These are phyloP conservation scores for Solanum boliviense DNA, from an alignment of 257 asterid species.

Conservation along the genomic window DNA sequence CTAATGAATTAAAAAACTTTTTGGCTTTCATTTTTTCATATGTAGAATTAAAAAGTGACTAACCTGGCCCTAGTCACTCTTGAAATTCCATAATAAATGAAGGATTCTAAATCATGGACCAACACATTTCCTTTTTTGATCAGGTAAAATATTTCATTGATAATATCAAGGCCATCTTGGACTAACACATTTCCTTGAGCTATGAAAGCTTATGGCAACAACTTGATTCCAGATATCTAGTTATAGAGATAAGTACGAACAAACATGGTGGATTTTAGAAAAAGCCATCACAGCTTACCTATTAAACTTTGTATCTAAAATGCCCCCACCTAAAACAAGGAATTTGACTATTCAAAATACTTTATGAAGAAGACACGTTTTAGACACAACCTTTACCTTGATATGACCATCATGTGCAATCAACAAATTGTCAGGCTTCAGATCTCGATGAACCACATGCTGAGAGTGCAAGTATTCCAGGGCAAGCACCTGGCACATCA, in stretches of 20 bases:
- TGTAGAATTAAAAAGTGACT: background rate
- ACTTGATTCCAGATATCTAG: background rate
- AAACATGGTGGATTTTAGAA: background rate
- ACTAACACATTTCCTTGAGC: background rate
- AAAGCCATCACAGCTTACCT: background rate
- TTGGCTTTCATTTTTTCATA: background rate
- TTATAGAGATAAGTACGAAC: background rate
- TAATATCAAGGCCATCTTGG: background rate
- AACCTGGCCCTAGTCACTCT: background rate
- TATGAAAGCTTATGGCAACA: background rate
- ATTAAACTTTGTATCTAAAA: background rate
- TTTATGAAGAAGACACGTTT: background rate
- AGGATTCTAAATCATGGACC: background rate
- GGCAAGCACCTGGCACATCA: conserved; percentile 76
- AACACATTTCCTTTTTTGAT: background rate
- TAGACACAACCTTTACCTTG: conserved; percentile 42
- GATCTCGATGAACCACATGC: conserved; percentile 96
- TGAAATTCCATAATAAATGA: background rate
- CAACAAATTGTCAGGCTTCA: conserved; percentile 97
- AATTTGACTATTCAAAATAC: background rate
- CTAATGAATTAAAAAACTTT: background rate
- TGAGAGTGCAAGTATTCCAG: conserved; percentile 92
- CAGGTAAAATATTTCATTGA: background rate
- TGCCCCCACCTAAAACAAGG: background rate
- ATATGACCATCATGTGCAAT: conserved; percentile 99